Conservation (phyloP, 1,139 yeast species). For the Yamadazyma jaroonii region DNA sequence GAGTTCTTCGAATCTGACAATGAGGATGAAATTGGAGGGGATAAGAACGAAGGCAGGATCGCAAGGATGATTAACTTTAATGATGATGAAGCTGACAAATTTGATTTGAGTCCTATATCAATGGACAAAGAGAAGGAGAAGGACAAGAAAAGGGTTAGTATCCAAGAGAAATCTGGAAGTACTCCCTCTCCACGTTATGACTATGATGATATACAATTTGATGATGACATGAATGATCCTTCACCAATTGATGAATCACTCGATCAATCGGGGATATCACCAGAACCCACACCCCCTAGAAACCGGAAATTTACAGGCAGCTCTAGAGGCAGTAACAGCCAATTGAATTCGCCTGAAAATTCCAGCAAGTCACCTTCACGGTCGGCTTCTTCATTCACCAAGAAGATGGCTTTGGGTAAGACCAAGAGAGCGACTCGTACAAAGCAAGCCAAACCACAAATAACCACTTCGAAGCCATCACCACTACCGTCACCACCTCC, state of each 20-base stretch:
- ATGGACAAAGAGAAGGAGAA: conserved; percentile 1
- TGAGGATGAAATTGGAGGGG: conserved; percentile 1
- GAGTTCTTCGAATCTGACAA: conserved; percentile 64
- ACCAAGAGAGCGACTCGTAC: conserved; percentile 9
- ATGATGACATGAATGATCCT: conserved; percentile 9
- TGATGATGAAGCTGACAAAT: conserved; percentile 36
- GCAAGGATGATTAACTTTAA: conserved; percentile 40
- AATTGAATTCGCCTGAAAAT: conserved; percentile 3
- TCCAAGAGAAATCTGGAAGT: not conserved
- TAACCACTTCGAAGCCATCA: conserved; percentile 20
- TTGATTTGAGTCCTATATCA: conserved; percentile 30
- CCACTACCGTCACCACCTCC: conserved; percentile 48
- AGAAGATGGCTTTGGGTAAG: conserved; percentile 41
- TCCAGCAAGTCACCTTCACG: not conserved
- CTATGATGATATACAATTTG: conserved; percentile 8
- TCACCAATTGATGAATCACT: not conserved
- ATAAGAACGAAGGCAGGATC: not conserved
- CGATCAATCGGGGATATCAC: not conserved
- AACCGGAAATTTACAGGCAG: too few species aligned
- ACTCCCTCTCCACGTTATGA: conserved; percentile 5
- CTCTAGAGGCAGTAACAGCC: not conserved
- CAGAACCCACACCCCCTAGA: not conserved
- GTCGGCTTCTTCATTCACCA: conserved; percentile 28
- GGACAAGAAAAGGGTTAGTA: not conserved
- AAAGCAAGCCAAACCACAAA: not conserved